Evolutionary conservation across 2,329 filamentous ascomycete genomes (phyloP), one percentile per base, ranked within the genome.

Genomic region (Exserohilum rostratum): DNA sequence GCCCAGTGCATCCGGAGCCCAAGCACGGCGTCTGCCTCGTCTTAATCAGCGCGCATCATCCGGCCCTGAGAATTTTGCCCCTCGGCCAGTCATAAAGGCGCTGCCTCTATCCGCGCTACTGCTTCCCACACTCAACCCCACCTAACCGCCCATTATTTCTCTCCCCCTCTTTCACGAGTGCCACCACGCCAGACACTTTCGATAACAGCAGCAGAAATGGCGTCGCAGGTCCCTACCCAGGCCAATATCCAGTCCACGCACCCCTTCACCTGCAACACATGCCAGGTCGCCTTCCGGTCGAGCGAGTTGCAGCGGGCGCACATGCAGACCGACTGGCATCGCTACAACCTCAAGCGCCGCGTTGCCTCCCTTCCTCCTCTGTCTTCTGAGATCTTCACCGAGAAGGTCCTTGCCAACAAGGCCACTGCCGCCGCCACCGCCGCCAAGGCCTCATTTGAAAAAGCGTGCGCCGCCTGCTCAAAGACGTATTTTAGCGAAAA

Each of bases 281-380:
- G 95, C 74, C 91, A 96, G 75, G 93, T 99, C 66, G 95, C 93
- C 47, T 99, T 98, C 79, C 89, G 93, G 64, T 92, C 91, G 72
- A 92, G 90, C 75, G 93, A 98, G 73, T 83, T 96, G 52, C 95
- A 99, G 79, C 88, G 95, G 74, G 88, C 86, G 33, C 95, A 99
- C 75, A 99, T 99, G 95, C 92, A 95, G 76, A 95, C 89, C 67
- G 95, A 99, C 79, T 99, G 95, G 95, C 93, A 99, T 76, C 88
- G 95, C 62, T 97, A 97, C 78, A 99, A 99, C 76, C 85, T 98
- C 68, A 97, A 98, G 80, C 90, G 95, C 66, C 88, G 93, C 68
- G 90, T 98, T 52, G 92, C 93, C 37, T 91, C 90, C 5, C 82
- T 98, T 5, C 92, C 93, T 27, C 93, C 95, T 3, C 91, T 98